Evolutionary conservation across 208 protist genomes (phyloP).

Genomic region (Trypanosoma vivax): DNA sequence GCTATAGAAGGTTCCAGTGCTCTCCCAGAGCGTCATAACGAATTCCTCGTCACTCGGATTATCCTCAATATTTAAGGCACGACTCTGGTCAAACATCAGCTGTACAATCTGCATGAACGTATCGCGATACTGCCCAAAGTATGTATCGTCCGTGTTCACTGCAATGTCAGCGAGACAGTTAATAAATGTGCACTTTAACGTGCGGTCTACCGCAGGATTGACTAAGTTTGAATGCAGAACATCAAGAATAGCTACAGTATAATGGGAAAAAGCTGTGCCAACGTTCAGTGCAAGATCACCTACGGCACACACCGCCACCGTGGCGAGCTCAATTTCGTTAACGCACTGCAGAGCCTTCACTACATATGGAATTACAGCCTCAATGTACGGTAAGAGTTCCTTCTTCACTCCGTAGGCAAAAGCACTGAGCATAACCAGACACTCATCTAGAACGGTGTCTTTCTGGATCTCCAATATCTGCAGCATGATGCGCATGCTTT

Average conservation of each 20-base stretch:
- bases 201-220: slow-evolving; percentile 72
- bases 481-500: slow-evolving; percentile 55
- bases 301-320: slow-evolving; percentile 85
- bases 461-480: slow-evolving; percentile 42
- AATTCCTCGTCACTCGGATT: slow-evolving; percentile 76
- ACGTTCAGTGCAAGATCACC: slow-evolving; percentile 92
- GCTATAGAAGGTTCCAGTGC: slow-evolving; percentile 61
- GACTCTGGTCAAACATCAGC: slow-evolving; percentile 54
- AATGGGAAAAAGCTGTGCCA: slow-evolving; percentile 51
- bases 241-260: slow-evolving; percentile 75
- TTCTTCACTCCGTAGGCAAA: slow-evolving; percentile 80
- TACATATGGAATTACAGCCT: slow-evolving; percentile 77
- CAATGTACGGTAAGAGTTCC: slow-evolving; percentile 80
- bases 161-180: slow-evolving; percentile 94
- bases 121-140: slow-evolving; percentile 86
- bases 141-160: slow-evolving; percentile 75
- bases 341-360: slow-evolving; percentile 59
- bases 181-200: slow-evolving; percentile 93
- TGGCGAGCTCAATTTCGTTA: slow-evolving; percentile 79
- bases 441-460: slow-evolving; percentile 90
- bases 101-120: slow-evolving; percentile 76
- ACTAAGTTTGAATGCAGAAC: slow-evolving; percentile 73
- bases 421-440: slow-evolving; percentile 89
- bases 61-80: slow-evolving; percentile 49
- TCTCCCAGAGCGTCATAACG: slow-evolving; percentile 76